A percentile compares a stretch with the other conserved stretches of the same genome.
These are phyloP conservation scores for Fagus sylvatica DNA, from an alignment of 306 rosid species.

Conservation along the genomic window DNA sequence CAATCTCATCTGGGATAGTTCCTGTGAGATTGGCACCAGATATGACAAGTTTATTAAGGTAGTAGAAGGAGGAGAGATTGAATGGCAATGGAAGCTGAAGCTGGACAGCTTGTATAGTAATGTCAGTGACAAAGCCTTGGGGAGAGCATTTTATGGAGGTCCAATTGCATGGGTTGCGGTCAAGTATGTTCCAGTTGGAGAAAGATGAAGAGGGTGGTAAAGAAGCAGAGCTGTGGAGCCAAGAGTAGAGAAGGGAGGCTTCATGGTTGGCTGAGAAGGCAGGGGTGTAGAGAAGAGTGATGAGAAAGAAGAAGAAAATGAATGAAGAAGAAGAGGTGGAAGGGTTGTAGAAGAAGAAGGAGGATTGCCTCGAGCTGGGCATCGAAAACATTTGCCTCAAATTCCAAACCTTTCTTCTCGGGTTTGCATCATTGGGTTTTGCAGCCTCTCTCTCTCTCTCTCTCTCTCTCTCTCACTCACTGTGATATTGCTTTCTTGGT, in stretches of 20 bases:
- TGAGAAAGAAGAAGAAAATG: constrained; percentile 14
- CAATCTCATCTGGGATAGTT: constrained; percentile 53
- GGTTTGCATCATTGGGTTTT: constrained; percentile 51
- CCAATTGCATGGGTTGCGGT: constrained; percentile 84
- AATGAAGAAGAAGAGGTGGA: constrained; percentile 18
- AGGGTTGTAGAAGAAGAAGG: constrained; percentile 17
- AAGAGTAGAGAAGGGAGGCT: constrained; percentile 70
- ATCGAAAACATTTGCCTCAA: constrained; percentile 58
- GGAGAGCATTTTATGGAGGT: constrained; percentile 76
- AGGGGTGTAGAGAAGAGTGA: constrained; percentile 29
- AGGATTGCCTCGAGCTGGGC: constrained; percentile 50
- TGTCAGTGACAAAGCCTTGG: constrained; percentile 58
- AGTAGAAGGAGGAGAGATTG: constrained; percentile 63
- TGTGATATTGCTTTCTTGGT: constrained; percentile 38
- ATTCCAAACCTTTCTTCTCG: constrained; percentile 55
- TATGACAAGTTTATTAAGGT: constrained; percentile 60
- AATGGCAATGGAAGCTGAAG: constrained; percentile 64
- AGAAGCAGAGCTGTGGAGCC: constrained; percentile 66
- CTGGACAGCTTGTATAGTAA: constrained; percentile 60
- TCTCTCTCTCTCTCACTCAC: constrained; percentile 18
- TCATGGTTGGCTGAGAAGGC: constrained; percentile 61
- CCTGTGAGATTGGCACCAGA: constrained; percentile 83
- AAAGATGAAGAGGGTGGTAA: constrained; percentile 39
- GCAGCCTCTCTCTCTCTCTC: constrained; percentile 26
- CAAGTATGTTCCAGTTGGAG: constrained; percentile 67